phyloP scores from a whole-genome alignment of 495 filamentous ascomycete genomes.

The Xylaria scruposa region DNA sequence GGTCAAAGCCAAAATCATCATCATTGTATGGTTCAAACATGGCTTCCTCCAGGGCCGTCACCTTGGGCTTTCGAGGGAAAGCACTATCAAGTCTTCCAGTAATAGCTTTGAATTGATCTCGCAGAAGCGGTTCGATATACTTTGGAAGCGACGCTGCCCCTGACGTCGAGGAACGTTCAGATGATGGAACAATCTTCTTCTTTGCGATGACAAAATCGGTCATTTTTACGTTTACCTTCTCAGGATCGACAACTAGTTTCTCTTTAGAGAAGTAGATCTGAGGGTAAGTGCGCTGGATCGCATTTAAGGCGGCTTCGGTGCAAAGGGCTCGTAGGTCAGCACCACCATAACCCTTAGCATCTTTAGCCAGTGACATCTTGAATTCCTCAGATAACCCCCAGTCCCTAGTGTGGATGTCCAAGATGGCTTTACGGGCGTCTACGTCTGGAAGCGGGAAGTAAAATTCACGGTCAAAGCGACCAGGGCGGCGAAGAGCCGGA shows the following conservation, averaged over 20 bases:
- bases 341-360: slow-evolving; percentile 96
- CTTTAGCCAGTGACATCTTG: slow-evolving; percentile 81
- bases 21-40: slow-evolving; percentile 88
- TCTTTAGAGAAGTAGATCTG: slow-evolving; percentile 93
- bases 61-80: slow-evolving; percentile 80
- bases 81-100: slow-evolving; percentile 72
- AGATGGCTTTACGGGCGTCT: slow-evolving; percentile 78
- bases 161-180: slow-evolving; percentile 83
- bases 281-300: slow-evolving; percentile 92
- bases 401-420: slow-evolving; percentile 94
- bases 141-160: slow-evolving; percentile 79
- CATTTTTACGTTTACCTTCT: slow-evolving; percentile 79
- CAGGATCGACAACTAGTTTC: slow-evolving; percentile 87
- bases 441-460: slow-evolving; percentile 91
- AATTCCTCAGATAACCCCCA: slow-evolving; percentile 84
- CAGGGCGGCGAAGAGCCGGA: slow-evolving; percentile 89
- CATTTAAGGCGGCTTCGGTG: slow-evolving; percentile 98
- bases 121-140: slow-evolving; percentile 80
- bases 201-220: slow-evolving; percentile 97
- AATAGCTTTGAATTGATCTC: slow-evolving; percentile 70
- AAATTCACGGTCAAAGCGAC: slow-evolving; percentile 96
- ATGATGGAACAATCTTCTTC: slow-evolving; percentile 95
- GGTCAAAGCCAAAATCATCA: slow-evolving; percentile 74
- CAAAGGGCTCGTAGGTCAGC: slow-evolving; percentile 92
- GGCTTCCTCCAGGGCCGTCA: slow-evolving; percentile 91